Conservation (phyloP, 1,139 yeast species). For the Yamadazyma buinensis region DNA sequence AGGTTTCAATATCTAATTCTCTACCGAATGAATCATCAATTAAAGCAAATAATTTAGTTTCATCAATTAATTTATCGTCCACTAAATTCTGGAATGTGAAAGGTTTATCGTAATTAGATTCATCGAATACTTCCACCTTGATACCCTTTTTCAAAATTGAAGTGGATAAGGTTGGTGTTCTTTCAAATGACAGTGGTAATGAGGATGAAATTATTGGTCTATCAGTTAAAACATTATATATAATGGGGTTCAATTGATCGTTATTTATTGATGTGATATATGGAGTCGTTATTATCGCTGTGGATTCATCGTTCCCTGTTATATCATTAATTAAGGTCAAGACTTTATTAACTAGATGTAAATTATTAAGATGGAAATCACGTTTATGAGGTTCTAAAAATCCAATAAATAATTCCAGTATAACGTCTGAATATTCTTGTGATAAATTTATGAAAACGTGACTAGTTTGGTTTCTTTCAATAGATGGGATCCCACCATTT, state of each 20-base stretch:
- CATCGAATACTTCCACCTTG: conserved; percentile 51
- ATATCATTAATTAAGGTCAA: conserved; percentile 29
- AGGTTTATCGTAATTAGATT: conserved; percentile 26
- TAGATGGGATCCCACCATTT: conserved; percentile 85
- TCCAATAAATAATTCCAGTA: conserved; percentile 58
- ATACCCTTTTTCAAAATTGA: conserved; percentile 80
- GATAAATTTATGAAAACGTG: conserved; percentile 84
- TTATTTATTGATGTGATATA: conserved; percentile 39
- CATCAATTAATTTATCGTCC: conserved; percentile 48
- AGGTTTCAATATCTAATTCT: conserved; percentile 58
- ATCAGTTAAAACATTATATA: conserved; percentile 86
- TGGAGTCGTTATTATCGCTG: conserved; percentile 45
- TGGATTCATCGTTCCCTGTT: conserved; percentile 36
- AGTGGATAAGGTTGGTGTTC: conserved; percentile 67
- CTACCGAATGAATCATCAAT: conserved; percentile 81
- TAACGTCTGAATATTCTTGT: conserved; percentile 73
- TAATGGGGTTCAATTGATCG: conserved; percentile 67
- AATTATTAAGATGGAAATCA: conserved; percentile 52
- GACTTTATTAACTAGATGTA: conserved; percentile 49
- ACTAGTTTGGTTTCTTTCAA: conserved; percentile 74
- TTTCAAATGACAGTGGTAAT: conserved; percentile 66
- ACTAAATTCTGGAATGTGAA: conserved; percentile 43
- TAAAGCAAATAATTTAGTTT: conserved; percentile 51
- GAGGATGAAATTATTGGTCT: conserved; percentile 92
- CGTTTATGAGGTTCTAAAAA: conserved; percentile 42